Evolutionary conservation across 805 yeast species (phyloP).

Genomic region (Starmerella stigmatis): DNA sequence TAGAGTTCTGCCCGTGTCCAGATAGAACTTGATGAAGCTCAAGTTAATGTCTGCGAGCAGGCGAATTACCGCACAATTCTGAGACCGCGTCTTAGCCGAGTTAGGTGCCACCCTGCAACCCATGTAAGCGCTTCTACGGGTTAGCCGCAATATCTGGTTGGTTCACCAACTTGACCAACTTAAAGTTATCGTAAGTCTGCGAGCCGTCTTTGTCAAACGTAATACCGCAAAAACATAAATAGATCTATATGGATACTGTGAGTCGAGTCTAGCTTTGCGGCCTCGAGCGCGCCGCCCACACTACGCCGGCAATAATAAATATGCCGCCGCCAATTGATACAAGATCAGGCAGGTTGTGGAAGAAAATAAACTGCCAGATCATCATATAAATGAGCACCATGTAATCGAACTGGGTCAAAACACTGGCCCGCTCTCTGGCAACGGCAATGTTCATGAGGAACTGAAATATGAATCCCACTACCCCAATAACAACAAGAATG

Average conservation of each 20-base stretch:
- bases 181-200: no score
- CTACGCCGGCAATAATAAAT: conserved; percentile 41
- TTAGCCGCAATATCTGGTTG: no score
- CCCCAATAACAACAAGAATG: conserved; percentile 49
- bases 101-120: no score
- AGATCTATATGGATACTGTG: background rate
- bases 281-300: conserved; percentile 23
- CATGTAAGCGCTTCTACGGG: no score
- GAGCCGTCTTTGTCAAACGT: background rate
- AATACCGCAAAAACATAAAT: no score
- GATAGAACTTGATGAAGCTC: no score
- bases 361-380: conserved; percentile 59
- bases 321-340: conserved; percentile 59
- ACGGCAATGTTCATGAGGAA: conserved; percentile 68
- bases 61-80: no score
- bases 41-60: no score
- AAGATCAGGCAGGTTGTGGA: conserved; percentile 60
- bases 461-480: conserved; percentile 76
- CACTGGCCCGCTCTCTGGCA: conserved; percentile 66
- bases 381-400: conserved; percentile 67
- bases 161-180: no score
- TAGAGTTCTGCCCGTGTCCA: no score
- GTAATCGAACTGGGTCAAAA: conserved; percentile 64
- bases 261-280: background rate
- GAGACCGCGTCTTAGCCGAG: no score